phyloP scores from a whole-genome alignment of 371 early-diverging fungal genomes.

The Rhizopus microsporus region DNA sequence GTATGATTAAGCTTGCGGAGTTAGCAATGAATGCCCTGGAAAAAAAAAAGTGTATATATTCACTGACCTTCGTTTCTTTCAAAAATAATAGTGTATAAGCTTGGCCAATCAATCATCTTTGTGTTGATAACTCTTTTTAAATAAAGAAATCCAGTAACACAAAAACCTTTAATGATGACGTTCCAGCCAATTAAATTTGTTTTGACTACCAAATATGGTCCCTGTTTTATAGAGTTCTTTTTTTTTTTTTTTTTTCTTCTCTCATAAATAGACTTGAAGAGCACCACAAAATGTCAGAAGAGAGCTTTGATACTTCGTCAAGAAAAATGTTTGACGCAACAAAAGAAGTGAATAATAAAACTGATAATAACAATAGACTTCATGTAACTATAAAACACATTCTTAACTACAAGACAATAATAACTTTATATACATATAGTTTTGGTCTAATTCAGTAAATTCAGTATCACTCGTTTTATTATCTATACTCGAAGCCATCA shows the following conservation, averaged over 20 bases:
- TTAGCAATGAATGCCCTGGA: too few species aligned
- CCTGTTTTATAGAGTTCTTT: background rate
- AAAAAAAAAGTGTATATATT: too few species aligned
- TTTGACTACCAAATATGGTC: background rate
- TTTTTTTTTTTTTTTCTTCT: background rate
- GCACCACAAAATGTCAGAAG: slow-evolving; percentile 21
- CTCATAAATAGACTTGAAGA: background rate
- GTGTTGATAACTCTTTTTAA: too few species aligned
- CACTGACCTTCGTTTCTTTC: too few species aligned
- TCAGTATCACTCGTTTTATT: slow-evolving; percentile 47
- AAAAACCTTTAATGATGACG: background rate
- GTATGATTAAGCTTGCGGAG: too few species aligned
- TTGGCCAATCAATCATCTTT: too few species aligned
- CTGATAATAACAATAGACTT: background rate
- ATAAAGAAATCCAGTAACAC: too few species aligned
- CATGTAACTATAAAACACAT: background rate
- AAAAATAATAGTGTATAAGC: too few species aligned
- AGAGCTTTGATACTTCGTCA: slow-evolving; percentile 21
- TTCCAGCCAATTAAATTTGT: background rate
- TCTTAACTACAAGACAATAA: background rate
- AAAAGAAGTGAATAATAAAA: slow-evolving; percentile 14
- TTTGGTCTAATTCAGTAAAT: slow-evolving; percentile 45
- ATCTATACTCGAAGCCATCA: slow-evolving; percentile 61
- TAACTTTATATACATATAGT: slow-evolving; percentile 16
- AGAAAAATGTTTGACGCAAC: slow-evolving; percentile 27